These are phyloP conservation scores for Citrus inodora DNA, from an alignment of 345 rosid species.

Conservation along the genomic window DNA sequence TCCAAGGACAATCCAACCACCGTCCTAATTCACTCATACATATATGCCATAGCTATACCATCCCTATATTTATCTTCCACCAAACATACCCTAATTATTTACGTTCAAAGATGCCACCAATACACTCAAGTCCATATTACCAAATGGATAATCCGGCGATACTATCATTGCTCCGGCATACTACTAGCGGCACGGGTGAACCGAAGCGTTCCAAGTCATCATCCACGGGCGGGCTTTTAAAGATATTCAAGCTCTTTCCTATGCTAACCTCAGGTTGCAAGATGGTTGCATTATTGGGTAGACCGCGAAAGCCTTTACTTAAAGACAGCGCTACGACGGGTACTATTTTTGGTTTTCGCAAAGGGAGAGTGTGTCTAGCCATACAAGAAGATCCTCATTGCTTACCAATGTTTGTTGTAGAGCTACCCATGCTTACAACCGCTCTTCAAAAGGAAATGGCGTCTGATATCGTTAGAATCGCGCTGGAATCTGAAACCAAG, in stretches of 20 bases:
- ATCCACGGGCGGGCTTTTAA: conserved; percentile 54
- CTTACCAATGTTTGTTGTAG: conserved; percentile 71
- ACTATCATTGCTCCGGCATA: conserved; percentile 60
- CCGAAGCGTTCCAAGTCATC: conserved; percentile 57
- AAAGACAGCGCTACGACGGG: conserved; percentile 83
- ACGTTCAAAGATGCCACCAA: conserved; percentile 49
- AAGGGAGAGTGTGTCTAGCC: conserved; percentile 75
- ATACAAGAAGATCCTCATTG: conserved; percentile 95
- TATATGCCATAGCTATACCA: neutral
- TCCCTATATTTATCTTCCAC: conserved; percentile 21
- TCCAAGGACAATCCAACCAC: conserved; percentile 39
- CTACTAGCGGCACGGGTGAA: conserved; percentile 25
- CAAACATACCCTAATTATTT: neutral
- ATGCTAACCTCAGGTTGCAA: conserved; percentile 97
- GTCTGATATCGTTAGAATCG: conserved; percentile 76
- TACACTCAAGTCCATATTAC: conserved; percentile 72
- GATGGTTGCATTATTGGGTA: conserved; percentile 78
- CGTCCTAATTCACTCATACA: conserved; percentile 27
- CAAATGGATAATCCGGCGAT: conserved; percentile 80
- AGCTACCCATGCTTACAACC: conserved; percentile 75
- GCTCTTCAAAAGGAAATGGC: conserved; percentile 89
- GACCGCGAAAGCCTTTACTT: conserved; percentile 67
- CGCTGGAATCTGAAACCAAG: conserved; percentile 86
- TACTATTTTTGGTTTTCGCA: conserved; percentile 81
- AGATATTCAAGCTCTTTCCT: conserved; percentile 84